A percentile compares a stretch with the other conserved stretches of the same genome.
Conservation (phyloP, 768 basidiomycete genomes). For the Termitomyces eurrhizus region DNA sequence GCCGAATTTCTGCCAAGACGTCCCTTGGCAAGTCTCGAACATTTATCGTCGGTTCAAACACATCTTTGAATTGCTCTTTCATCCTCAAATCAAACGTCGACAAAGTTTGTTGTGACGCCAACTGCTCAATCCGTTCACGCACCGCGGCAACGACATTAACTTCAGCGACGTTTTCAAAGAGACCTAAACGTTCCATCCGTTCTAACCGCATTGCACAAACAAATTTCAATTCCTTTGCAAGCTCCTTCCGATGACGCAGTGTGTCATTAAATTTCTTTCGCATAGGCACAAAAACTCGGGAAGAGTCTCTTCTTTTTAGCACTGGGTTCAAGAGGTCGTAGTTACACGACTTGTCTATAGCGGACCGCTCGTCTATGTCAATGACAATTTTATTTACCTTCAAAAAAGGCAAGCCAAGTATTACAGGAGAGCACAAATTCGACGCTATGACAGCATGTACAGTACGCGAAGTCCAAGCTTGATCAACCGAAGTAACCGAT, state of each 20-base stretch:
- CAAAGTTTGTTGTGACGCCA: not conserved
- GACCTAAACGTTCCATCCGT: not conserved
- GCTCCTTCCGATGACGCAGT: not conserved
- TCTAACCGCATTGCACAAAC: not conserved
- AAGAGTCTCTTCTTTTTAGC: conserved; percentile 7
- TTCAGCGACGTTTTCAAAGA: not conserved
- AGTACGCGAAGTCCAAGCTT: no score
- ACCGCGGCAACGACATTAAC: not conserved
- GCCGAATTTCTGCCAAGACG: not conserved
- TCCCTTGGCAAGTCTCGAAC: not conserved
- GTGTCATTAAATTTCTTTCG: not conserved
- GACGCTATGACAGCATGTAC: no score
- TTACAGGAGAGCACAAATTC: conserved; percentile 21
- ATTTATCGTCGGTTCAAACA: not conserved
- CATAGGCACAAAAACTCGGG: no score
- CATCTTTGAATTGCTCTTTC: not conserved
- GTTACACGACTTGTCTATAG: conserved; percentile 11
- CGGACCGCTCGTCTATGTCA: no score
- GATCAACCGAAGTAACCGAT: no score
- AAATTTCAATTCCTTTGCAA: not conserved
- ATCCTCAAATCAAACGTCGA: not conserved
- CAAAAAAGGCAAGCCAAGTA: conserved; percentile 32
- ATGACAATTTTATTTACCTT: no score
- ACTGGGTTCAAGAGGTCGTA: conserved; percentile 5
- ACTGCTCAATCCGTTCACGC: not conserved